Percentiles rank a stretch among this genome's conserved stretches.
These are phyloP conservation scores for Neurospora discreta DNA, from an alignment of 495 filamentous ascomycete species.

Conservation along the genomic window DNA sequence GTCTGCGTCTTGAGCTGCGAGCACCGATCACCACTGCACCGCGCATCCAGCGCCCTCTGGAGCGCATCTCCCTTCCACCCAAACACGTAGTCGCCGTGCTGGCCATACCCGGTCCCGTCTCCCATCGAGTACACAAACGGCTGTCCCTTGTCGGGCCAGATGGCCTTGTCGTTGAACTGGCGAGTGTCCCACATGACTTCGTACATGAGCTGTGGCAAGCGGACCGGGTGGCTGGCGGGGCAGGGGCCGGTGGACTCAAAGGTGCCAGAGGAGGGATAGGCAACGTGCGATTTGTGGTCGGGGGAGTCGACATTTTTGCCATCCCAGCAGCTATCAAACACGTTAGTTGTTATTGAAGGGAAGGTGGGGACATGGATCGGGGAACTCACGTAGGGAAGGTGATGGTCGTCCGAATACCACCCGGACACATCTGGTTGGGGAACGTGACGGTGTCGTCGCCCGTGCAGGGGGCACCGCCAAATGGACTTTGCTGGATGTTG, in stretches of 20 bases:
- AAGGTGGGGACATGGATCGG: no score
- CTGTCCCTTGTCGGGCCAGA: conserved; percentile 35
- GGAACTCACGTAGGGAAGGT: conserved; percentile 30
- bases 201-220: conserved; percentile 39
- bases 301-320: conserved; percentile 42
- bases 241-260: conserved; percentile 30
- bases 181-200: conserved; percentile 39
- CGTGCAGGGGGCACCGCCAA: conserved; percentile 42
- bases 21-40: conserved; percentile 33
- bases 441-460: conserved; percentile 35
- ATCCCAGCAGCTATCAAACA: conserved; percentile 34
- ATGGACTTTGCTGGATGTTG: conserved; percentile 36
- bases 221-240: conserved; percentile 34
- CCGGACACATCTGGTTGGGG: conserved; percentile 29
- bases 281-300: conserved; percentile 41
- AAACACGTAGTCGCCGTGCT: conserved; percentile 43
- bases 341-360: no score
- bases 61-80: conserved; percentile 40
- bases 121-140: conserved; percentile 39
- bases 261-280: conserved; percentile 30
- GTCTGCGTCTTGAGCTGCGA: conserved; percentile 22
- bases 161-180: conserved; percentile 29
- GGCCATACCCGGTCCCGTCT: conserved; percentile 33
- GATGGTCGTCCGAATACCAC: conserved; percentile 38
- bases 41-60: conserved; percentile 37